Evolutionary conservation across 768 basidiomycete genomes (phyloP), one percentile per base, ranked within the genome.

Genomic region (Psilocybe tampanensis): DNA sequence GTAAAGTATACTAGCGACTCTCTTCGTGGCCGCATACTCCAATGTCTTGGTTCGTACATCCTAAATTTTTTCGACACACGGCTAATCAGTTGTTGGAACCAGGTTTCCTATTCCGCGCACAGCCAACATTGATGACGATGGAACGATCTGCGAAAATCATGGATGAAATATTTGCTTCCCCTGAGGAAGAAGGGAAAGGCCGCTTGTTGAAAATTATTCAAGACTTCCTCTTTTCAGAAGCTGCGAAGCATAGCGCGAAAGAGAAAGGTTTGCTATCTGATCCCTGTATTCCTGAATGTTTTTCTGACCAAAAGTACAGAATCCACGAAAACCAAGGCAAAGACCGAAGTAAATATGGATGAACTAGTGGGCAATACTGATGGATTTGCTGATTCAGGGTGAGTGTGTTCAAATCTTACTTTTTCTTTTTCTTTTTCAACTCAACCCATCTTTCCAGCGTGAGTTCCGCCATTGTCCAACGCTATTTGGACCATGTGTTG

Each of bases 351-450:
- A 50, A 86, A 95, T 64, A 95, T 99, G 88, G 89, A 90, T 0
- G 94, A 97, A 65, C 78, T 99, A 8, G 90, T 98, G 3, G 97
- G 97, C 0, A 95, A 96, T 64, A 94, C 94, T 0, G 90, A 94
- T 65, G 94, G 90, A 1, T 96, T 98, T 69, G 94, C 96, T 0
- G 97, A 98, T 64, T 98, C 96, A 6, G 95, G 95, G 97, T 98
- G 72, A 64, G 85, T 59, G 5, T 26, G 33, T 34, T 34, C 36
- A 39, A 11, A n/a, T 43, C 26, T 34, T 32, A 8, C 8, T 23
- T 42, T n/a, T 2, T 22, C 47, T 8, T 29, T 5, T 29, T n/a
- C 21, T 47, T 18, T 13, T 15, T 9, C 29, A 22, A 47, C 4
- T 48, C 59, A 12, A 57, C 15, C 19, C 56, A 12, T 47, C 2